Conservation (phyloP, 1,284 basidiomycete genomes). For the Cystobasidium slooffiae region DNA sequence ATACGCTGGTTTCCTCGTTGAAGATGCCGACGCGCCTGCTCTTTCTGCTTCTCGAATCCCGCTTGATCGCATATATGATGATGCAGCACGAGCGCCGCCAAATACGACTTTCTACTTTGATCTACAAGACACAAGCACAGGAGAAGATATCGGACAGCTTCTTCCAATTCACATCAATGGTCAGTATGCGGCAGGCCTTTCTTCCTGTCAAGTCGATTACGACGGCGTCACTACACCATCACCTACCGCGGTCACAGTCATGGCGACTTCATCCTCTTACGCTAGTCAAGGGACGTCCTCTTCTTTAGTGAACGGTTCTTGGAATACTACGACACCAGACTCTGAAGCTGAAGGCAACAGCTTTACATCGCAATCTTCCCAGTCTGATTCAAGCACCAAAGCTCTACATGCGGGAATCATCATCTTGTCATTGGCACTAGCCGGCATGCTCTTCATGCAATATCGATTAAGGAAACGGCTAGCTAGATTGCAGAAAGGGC, state of each 20-base stretch:
- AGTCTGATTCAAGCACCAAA: not conserved
- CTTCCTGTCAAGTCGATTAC: slow-evolving; percentile 7
- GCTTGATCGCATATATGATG: not conserved
- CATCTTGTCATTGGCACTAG: not conserved
- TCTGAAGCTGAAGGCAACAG: not conserved
- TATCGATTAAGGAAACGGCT: slow-evolving; percentile 4
- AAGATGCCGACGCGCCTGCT: not conserved
- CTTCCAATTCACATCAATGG: slow-evolving; percentile 1
- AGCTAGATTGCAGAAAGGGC: slow-evolving; percentile 20
- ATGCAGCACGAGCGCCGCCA: not conserved
- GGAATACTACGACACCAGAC: no score
- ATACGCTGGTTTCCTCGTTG: not conserved
- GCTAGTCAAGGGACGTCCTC: not conserved
- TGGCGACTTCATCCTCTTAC: not conserved
- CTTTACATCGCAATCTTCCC: not conserved
- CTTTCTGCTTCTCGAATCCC: not conserved
- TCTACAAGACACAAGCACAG: not conserved
- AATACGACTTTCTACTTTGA: slow-evolving; percentile 4
- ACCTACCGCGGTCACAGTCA: not conserved
- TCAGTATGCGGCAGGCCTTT: not conserved
- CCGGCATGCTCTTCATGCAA: not conserved
- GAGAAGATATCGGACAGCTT: not conserved
- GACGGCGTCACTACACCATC: not conserved
- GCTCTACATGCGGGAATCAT: not conserved
- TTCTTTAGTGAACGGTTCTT: no score